Conservation (phyloP, 768 basidiomycete species). For the Naematelia encephala region DNA sequence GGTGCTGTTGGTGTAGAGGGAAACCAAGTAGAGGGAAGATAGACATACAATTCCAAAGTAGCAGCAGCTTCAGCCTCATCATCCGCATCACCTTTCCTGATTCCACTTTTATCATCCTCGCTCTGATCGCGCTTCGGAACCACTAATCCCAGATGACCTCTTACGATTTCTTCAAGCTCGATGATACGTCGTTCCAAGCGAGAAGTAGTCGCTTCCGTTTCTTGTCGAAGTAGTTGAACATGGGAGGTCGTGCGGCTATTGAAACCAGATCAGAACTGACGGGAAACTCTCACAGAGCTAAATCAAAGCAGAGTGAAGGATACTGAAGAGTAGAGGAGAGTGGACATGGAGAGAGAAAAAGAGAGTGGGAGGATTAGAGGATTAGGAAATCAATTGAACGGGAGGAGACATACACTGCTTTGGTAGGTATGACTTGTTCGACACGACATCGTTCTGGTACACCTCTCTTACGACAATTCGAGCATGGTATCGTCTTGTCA, state of each 20-base stretch:
- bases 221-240: neutral
- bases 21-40: neutral
- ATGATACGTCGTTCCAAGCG: neutral
- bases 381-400: neutral
- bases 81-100: neutral
- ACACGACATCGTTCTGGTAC: constrained; percentile 1
- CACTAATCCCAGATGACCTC: neutral
- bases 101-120: neutral
- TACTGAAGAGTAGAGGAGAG: too few relatives aligned
- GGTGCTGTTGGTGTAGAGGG: neutral
- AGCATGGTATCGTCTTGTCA: constrained; percentile 1
- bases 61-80: constrained; percentile 7
- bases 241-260: neutral
- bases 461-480: constrained; percentile 2
- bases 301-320: neutral
- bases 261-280: neutral
- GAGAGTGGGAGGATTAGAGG: neutral
- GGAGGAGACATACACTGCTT: neutral
- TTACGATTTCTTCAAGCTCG: neutral
- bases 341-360: neutral
- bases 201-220: neutral
- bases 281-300: neutral
- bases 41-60: constrained; percentile 2
- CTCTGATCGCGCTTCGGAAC: neutral
- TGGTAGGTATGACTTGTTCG: constrained; percentile 2